Percentiles rank a stretch among this genome's conserved stretches.
Evolutionary conservation across 768 basidiomycete species (phyloP).

Genomic region (Serendipita sp.): DNA sequence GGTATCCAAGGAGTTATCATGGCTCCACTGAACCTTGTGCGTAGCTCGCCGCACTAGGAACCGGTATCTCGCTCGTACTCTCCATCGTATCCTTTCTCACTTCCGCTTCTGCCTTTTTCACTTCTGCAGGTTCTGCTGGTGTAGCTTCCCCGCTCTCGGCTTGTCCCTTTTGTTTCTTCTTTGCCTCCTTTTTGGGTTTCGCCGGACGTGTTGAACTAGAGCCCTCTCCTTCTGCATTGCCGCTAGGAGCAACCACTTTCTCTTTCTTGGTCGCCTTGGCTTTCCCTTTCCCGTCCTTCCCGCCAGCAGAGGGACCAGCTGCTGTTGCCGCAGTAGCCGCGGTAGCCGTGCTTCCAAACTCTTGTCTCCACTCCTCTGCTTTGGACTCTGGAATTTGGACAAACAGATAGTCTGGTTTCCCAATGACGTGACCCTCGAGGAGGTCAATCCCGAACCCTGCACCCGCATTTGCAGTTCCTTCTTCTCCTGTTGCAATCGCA

Average conservation of each 20-base stretch:
- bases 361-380: constrained; percentile 62
- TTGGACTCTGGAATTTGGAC: constrained; percentile 80
- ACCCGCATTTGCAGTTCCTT: neutral
- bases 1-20: too few relatives aligned
- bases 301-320: constrained; percentile 20
- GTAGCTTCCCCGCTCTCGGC: neutral
- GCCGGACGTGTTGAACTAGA: constrained; percentile 9
- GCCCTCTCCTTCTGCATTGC: constrained; percentile 5
- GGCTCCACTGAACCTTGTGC: neutral
- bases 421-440: constrained; percentile 69
- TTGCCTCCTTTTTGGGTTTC: constrained; percentile 11
- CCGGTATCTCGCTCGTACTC: neutral
- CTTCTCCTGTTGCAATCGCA: constrained; percentile 12
- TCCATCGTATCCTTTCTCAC: constrained; percentile 5
- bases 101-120: constrained; percentile 4
- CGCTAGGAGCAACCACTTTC: constrained; percentile 2
- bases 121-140: constrained; percentile 3
- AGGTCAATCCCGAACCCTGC: constrained; percentile 52
- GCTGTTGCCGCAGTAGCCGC: constrained; percentile 21
- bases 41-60: neutral
- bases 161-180: constrained; percentile 1
- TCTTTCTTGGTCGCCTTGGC: neutral
- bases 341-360: constrained; percentile 53
- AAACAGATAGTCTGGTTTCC: constrained; percentile 79
- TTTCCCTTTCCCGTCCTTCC: constrained; percentile 16